A percentile compares a stretch with the other conserved stretches of the same genome.
These are phyloP conservation scores for Diophrys appendiculata DNA, from an alignment of 73 alveolate species.

Conservation along the genomic window DNA sequence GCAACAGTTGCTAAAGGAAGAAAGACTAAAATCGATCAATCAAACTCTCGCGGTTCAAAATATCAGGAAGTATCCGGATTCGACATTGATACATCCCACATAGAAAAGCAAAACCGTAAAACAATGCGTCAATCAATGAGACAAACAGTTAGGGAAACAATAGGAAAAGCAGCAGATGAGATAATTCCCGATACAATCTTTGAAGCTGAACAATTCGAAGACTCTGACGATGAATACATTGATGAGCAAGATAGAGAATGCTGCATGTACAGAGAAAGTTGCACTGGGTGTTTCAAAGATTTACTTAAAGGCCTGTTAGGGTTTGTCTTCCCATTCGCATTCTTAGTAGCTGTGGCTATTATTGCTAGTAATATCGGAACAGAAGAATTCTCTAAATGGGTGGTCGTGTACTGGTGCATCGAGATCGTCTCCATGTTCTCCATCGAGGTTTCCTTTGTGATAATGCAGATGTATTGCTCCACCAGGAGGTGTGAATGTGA, in stretches of 20 bases:
- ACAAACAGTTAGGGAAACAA: neutral
- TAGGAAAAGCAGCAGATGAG: neutral
- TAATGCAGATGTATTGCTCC: no score
- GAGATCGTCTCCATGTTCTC: no score
- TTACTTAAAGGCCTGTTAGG: neutral
- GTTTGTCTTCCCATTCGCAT: neutral
- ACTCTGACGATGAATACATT: neutral
- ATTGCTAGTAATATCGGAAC: neutral
- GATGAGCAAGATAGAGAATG: neutral
- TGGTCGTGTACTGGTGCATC: no score
- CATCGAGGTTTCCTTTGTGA: no score
- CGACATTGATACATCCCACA: no score
- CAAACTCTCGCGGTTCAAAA: no score
- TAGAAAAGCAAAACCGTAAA: no score
- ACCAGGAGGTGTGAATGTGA: no score
- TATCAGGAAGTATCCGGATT: no score
- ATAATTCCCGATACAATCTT: neutral
- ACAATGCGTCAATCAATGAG: no score
- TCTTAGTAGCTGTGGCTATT: neutral
- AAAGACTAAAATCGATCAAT: no score
- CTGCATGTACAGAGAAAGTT: neutral
- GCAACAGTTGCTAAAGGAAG: no score
- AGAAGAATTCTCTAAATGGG: neutral
- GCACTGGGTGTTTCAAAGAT: neutral
- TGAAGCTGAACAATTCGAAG: neutral